These are phyloP conservation scores for Botrytis galanthina DNA, from an alignment of 2,329 filamentous ascomycete species.

Conservation along the genomic window DNA sequence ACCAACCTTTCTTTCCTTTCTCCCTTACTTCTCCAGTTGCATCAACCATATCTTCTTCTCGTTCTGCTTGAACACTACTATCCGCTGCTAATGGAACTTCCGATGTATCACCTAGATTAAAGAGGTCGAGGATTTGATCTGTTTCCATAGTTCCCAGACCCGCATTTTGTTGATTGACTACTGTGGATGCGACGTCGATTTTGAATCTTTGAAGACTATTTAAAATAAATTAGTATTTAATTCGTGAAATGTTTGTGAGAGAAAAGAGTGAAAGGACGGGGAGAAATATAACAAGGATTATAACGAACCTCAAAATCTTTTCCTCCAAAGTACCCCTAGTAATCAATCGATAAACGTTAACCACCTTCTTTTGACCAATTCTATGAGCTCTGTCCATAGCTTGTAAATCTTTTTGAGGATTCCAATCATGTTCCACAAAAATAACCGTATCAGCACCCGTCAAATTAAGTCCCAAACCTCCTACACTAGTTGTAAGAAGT, in stretches of 20 bases:
- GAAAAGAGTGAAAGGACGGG: not conserved
- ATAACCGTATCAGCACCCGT: slow-evolving; percentile 98
- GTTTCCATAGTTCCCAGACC: slow-evolving; percentile 93
- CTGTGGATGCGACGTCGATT: slow-evolving; percentile 95
- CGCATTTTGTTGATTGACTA: slow-evolving; percentile 98
- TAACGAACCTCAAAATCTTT: slow-evolving; percentile 80
- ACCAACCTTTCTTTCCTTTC: slow-evolving; percentile 93
- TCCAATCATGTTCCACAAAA: slow-evolving; percentile 99
- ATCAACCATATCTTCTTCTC: slow-evolving; percentile 86
- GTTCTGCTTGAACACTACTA: slow-evolving; percentile 55
- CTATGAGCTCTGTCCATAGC: slow-evolving; percentile 98
- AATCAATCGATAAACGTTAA: slow-evolving; percentile 96
- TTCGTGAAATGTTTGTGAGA: not conserved
- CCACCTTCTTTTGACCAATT: slow-evolving; percentile 99
- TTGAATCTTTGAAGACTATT: slow-evolving; percentile 94
- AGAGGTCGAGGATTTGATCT: slow-evolving; percentile 94
- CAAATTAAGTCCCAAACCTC: slow-evolving; percentile 89
- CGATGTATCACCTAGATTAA: slow-evolving; percentile 81
- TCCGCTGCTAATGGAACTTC: slow-evolving; percentile 60
- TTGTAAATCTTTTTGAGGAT: slow-evolving; percentile 96
- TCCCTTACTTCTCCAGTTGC: slow-evolving; percentile 89
- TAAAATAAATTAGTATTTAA: slow-evolving; percentile 18
- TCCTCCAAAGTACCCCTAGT: slow-evolving; percentile 95
- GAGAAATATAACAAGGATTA: not conserved
- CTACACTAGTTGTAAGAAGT: slow-evolving; percentile 90